Evolutionary conservation across 805 yeast genomes (phyloP).

Genomic region (Ogataea pignaliae): DNA sequence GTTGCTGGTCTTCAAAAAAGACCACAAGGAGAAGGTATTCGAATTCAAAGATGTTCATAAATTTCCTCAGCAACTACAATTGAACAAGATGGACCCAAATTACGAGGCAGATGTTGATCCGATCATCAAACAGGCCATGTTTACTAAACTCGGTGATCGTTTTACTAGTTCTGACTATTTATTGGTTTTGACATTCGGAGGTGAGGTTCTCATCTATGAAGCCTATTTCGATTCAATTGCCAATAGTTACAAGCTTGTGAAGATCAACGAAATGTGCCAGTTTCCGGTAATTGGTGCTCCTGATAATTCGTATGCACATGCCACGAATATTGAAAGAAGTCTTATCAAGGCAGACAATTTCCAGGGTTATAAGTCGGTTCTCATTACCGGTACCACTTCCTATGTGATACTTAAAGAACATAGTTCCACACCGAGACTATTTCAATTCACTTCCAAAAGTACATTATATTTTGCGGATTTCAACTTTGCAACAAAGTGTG

Average conservation of each 20-base stretch:
- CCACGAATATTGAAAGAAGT: slow-evolving; percentile 65
- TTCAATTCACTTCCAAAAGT: slow-evolving; percentile 61
- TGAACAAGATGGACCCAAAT: slow-evolving; percentile 46
- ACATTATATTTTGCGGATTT: slow-evolving; percentile 63
- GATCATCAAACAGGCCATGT: slow-evolving; percentile 62
- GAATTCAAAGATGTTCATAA: slow-evolving; percentile 47
- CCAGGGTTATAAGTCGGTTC: slow-evolving; percentile 54
- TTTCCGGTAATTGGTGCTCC: slow-evolving; percentile 71
- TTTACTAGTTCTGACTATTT: slow-evolving; percentile 54
- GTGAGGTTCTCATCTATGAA: slow-evolving; percentile 69
- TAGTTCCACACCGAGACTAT: slow-evolving; percentile 59
- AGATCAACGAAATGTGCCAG: slow-evolving; percentile 40
- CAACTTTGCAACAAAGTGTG: slow-evolving; percentile 28
- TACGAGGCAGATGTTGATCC: slow-evolving; percentile 63
- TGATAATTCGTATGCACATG: slow-evolving; percentile 66
- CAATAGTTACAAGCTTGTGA: slow-evolving; percentile 38
- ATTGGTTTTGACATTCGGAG: slow-evolving; percentile 73
- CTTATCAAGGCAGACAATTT: slow-evolving; percentile 54
- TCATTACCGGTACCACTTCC: slow-evolving; percentile 73
- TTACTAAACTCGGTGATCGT: slow-evolving; percentile 61
- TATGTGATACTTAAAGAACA: slow-evolving; percentile 61
- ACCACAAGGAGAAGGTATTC: slow-evolving; percentile 48
- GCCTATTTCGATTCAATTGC: slow-evolving; percentile 37
- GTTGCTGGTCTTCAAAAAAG: slow-evolving; percentile 56
- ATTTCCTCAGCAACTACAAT: slow-evolving; percentile 38